phyloP scores from a whole-genome alignment of 257 asterid species.

The Solanum etuberosum region DNA sequence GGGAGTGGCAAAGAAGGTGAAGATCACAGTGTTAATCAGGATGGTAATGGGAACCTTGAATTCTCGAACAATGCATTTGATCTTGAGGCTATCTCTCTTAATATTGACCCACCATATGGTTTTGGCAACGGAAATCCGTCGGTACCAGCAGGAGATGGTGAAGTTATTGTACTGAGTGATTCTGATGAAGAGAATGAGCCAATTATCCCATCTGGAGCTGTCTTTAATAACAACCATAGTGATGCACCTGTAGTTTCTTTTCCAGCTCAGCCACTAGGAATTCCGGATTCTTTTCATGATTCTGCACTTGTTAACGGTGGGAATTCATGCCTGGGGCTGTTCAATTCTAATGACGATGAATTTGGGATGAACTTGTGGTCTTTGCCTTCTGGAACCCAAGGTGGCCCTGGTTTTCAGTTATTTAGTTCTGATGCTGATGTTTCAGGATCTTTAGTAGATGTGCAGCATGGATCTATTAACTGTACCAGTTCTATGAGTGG shows the following conservation, averaged over 20 bases:
- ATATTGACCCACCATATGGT: conserved; percentile 33
- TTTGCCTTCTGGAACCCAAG: conserved; percentile 62
- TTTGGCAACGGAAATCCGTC: conserved; percentile 27
- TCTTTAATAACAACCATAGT: conserved; percentile 15
- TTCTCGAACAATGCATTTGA: conserved; percentile 53
- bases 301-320: conserved; percentile 35
- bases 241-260: conserved; percentile 33
- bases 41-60: conserved; percentile 51
- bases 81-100: conserved; percentile 55
- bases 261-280: conserved; percentile 39
- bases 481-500: conserved; percentile 48
- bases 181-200: conserved; percentile 74
- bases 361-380: conserved; percentile 69
- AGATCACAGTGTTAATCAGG: conserved; percentile 83
- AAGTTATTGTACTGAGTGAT: conserved; percentile 76
- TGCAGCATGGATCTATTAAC: conserved; percentile 45
- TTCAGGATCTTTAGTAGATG: conserved; percentile 49
- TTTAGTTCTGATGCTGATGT: conserved; percentile 71
- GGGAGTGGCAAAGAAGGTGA: conserved; percentile 87
- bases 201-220: conserved; percentile 25
- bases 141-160: conserved; percentile 41
- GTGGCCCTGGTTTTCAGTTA: conserved; percentile 71
- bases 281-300: conserved; percentile 46
- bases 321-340: conserved; percentile 42
- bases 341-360: conserved; percentile 50